Evolutionary conservation across 768 basidiomycete species (phyloP).

Genomic region (Paxillus rubicundulus): DNA sequence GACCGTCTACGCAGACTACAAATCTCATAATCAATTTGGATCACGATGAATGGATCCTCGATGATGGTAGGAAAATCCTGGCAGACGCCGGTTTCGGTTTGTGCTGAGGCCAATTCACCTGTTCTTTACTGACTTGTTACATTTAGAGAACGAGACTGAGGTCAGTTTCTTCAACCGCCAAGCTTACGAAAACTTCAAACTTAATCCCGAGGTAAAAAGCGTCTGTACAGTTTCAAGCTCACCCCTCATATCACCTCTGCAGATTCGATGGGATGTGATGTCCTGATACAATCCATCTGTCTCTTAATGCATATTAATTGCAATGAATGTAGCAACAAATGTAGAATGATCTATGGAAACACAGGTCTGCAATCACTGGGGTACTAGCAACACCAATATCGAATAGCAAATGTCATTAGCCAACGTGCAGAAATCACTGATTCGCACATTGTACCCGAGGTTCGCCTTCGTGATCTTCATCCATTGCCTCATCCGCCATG

Average conservation of each 20-base stretch:
- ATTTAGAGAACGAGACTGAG: constrained; percentile 91
- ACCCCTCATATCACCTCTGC: background rate
- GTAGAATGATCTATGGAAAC: constrained; percentile 29
- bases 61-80: constrained; percentile 64
- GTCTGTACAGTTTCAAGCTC: background rate
- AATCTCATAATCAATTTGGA: constrained; percentile 98
- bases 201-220: constrained; percentile 70
- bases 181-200: constrained; percentile 78
- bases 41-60: constrained; percentile 89
- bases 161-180: constrained; percentile 84
- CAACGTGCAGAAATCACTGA: constrained; percentile 48
- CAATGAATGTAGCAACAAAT: constrained; percentile 27
- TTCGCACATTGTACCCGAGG: constrained; percentile 96
- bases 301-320: constrained; percentile 28
- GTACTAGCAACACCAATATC: constrained; percentile 22
- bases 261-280: constrained; percentile 30
- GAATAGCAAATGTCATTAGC: constrained; percentile 13
- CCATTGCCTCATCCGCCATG: constrained; percentile 79
- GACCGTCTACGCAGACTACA: constrained; percentile 59
- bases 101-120: constrained; percentile 24
- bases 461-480: constrained; percentile 83
- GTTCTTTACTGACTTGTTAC: background rate
- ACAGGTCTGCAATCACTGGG: constrained; percentile 16
- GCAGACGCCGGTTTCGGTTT: constrained; percentile 73
- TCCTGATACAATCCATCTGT: constrained; percentile 6